Conservation (phyloP, 164 flowering plant species). For the Macadamia tetraphylla region DNA sequence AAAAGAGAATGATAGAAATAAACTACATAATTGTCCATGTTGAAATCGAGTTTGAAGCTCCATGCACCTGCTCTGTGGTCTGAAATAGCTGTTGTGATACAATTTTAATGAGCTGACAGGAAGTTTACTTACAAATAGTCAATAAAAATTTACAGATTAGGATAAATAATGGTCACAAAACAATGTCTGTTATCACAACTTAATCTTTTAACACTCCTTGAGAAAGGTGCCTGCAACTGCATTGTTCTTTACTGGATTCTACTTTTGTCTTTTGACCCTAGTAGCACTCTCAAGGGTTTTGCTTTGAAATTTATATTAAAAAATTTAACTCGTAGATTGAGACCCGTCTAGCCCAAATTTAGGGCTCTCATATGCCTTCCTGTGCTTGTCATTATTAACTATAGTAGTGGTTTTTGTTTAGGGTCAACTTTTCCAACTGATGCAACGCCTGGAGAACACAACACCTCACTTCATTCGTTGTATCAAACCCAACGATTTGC, state of each 20-base stretch:
- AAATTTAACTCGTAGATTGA: neutral
- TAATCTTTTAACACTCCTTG: too few species aligned
- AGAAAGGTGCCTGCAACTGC: too few species aligned
- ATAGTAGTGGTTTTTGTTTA: slow-evolving; percentile 15
- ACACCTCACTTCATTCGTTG: slow-evolving; percentile 99
- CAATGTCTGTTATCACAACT: too few species aligned
- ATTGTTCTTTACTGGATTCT: neutral
- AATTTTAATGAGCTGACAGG: too few species aligned
- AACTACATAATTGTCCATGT: too few species aligned
- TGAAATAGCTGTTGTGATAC: too few species aligned
- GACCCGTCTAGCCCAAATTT: neutral
- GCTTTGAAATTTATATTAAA: neutral
- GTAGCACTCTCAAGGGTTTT: neutral
- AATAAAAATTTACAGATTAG: too few species aligned
- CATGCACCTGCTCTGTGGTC: too few species aligned
- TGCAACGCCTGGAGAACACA: slow-evolving; percentile 89
- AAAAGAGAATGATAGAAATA: too few species aligned
- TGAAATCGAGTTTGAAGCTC: too few species aligned
- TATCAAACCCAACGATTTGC: slow-evolving; percentile 81
- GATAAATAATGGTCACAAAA: too few species aligned
- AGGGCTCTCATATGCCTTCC: neutral
- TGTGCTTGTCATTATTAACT: neutral
- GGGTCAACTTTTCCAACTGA: slow-evolving; percentile 90
- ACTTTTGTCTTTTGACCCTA: neutral
- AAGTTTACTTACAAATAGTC: too few species aligned